These are phyloP conservation scores for Leptographium wingfieldii DNA, from an alignment of 2,329 filamentous ascomycete species.

Conservation along the genomic window DNA sequence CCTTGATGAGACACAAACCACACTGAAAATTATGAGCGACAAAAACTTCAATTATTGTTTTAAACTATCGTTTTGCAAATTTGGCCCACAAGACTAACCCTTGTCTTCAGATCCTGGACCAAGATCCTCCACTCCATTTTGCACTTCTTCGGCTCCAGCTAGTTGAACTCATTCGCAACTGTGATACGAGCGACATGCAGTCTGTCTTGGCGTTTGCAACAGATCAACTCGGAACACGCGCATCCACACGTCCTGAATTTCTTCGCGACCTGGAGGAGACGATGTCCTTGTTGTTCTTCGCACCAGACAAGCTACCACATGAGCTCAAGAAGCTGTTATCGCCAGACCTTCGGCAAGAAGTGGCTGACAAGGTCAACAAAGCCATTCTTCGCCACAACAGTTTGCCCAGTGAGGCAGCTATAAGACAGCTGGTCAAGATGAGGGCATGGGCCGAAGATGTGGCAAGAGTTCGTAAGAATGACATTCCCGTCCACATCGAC, in stretches of 20 bases:
- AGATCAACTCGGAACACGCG: conserved; percentile 73
- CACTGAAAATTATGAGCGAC: conserved; percentile 53
- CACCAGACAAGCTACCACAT: conserved; percentile 64
- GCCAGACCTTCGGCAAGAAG: conserved; percentile 63
- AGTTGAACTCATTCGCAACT: conserved; percentile 78
- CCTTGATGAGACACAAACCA: conserved; percentile 80
- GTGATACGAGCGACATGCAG: conserved; percentile 61
- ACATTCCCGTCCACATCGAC: conserved; percentile 27
- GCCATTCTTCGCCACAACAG: conserved; percentile 68
- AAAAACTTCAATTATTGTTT: not conserved
- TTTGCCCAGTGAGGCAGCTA: conserved; percentile 63
- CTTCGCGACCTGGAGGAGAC: conserved; percentile 81
- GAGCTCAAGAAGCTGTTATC: conserved; percentile 66
- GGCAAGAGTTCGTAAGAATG: conserved; percentile 31
- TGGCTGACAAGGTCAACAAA: conserved; percentile 83
- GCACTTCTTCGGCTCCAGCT: conserved; percentile 80
- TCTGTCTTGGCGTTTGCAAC: conserved; percentile 80
- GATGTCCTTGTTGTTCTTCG: conserved; percentile 84
- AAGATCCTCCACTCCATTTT: conserved; percentile 74
- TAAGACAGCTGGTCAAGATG: conserved; percentile 68
- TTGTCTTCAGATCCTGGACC: conserved; percentile 66
- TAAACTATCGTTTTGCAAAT: not conserved
- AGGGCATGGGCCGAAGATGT: conserved; percentile 72
- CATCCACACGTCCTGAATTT: conserved; percentile 69
- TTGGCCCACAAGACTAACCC: conserved; percentile 18